Conservation (phyloP, 495 filamentous ascomycete species). For the Penicillium paradoxum region DNA sequence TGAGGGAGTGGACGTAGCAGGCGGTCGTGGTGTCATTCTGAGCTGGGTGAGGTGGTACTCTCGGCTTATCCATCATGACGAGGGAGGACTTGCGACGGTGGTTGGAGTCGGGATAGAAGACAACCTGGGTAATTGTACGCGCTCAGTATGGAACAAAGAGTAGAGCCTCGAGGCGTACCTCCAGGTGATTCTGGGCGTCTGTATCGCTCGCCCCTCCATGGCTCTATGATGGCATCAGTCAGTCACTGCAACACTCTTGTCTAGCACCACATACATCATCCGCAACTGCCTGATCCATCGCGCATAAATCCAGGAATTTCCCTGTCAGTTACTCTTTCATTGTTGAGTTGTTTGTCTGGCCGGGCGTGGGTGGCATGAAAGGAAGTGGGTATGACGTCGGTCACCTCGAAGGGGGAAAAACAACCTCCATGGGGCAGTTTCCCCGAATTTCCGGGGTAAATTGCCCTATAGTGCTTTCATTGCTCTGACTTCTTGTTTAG, state of each 20-base stretch:
- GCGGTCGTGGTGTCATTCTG: constrained; percentile 52
- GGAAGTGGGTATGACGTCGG: constrained; percentile 31
- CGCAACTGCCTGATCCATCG: constrained; percentile 18
- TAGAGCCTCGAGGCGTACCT: constrained; percentile 30
- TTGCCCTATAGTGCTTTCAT: not conserved
- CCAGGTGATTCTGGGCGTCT: constrained; percentile 44
- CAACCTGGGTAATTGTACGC: constrained; percentile 48
- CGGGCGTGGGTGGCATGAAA: constrained; percentile 8
- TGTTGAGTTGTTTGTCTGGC: constrained; percentile 1
- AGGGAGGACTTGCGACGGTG: constrained; percentile 85
- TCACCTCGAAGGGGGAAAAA: constrained; percentile 8
- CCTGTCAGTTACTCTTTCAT: constrained; percentile 13
- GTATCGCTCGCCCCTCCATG: constrained; percentile 37
- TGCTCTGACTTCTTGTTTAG: not conserved
- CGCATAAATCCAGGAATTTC: constrained; percentile 7
- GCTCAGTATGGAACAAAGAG: not conserved
- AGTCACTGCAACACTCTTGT: constrained; percentile 6
- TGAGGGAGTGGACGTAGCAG: constrained; percentile 80
- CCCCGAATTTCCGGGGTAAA: not conserved
- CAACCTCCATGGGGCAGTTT: not conserved
- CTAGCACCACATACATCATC: constrained; percentile 21
- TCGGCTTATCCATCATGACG: constrained; percentile 51
- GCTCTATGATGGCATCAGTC: constrained; percentile 21
- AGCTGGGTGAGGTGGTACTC: constrained; percentile 34
- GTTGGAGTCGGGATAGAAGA: constrained; percentile 64